Percentiles rank a stretch among this genome's conserved stretches.
Evolutionary conservation across 108 stramenopile species (phyloP).

Genomic region (Fistulifera pelliculosa): DNA sequence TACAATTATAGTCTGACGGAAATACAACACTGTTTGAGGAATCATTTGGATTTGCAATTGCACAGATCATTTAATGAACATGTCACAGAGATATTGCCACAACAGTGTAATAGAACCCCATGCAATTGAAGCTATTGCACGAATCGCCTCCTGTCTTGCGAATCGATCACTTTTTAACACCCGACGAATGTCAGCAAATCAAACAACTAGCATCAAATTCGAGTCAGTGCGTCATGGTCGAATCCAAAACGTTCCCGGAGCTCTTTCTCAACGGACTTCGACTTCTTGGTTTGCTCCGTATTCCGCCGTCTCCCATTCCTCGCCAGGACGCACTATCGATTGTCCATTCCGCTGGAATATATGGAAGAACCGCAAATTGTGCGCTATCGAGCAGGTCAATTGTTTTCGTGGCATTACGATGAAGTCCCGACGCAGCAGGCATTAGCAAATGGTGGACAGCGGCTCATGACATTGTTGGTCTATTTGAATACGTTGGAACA

Average conservation of each 20-base stretch:
- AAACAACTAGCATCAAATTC: conserved; percentile 11
- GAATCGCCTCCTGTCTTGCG: conserved; percentile 56
- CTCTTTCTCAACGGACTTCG: conserved; percentile 51
- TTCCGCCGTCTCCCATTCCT: conserved; percentile 40
- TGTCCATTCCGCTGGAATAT: conserved; percentile 42
- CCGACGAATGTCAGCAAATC: conserved; percentile 42
- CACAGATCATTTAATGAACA: conserved; percentile 44
- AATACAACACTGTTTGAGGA: conserved; percentile 24
- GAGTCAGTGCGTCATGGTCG: neutral
- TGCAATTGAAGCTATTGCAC: conserved; percentile 46
- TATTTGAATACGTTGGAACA: conserved; percentile 52
- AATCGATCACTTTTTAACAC: conserved; percentile 66
- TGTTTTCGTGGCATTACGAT: conserved; percentile 82
- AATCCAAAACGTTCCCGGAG: neutral
- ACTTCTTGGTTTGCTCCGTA: conserved; percentile 76
- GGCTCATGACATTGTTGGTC: conserved; percentile 65
- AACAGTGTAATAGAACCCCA: conserved; percentile 16
- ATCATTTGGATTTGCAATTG: conserved; percentile 40
- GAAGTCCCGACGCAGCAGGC: conserved; percentile 51
- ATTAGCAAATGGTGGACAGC: conserved; percentile 50
- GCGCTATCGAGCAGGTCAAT: conserved; percentile 48
- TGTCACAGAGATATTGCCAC: conserved; percentile 16
- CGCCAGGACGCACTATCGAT: conserved; percentile 39
- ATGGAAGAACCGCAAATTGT: conserved; percentile 85
- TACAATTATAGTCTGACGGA: conserved; percentile 24